Evolutionary conservation across 192 early-diverging fungal species (phyloP), one percentile per base, ranked within the genome.

Genomic region (Dimargaris verticillata): DNA sequence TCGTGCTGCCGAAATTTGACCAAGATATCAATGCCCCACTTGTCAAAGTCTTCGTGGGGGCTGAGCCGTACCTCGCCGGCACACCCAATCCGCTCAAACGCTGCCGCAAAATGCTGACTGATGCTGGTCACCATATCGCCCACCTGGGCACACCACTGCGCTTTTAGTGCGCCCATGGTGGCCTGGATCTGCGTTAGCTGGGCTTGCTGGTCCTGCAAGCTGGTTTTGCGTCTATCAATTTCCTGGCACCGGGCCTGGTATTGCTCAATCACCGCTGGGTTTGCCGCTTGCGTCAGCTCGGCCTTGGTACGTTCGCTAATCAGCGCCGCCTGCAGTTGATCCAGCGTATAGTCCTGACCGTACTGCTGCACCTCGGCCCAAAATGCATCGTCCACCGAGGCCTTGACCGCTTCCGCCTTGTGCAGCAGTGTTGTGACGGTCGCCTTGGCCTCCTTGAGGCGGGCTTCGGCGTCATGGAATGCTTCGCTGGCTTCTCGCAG

Each of bases 11-110:
- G 81, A 72, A 99, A 99, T 67, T 91, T 90, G 55, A 99, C 95
- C 7, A 81, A 70, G 60, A 98, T 96, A 61, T 99, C 88, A 51
- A 97, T 83, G 14, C 91, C 89, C 92, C 93, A 99, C 65, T 85
- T 78, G 59, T 83, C 84, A 70, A 83, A 99, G 63, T 93, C 88
- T 44, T 90, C 89, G 59, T 81, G 78, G 59, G 76, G 73, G 49
- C 74, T 71, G 3, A 86, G 59, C 38, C 68, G 67, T 3, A 92
- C 82, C 66, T 90, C 84, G 18, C 86, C 89, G 22, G 80, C 82
- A 66, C 75, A 77, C 38, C 60, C 68, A 49, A 77, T 83, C 71
- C 77, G 70, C 33, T 84, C 75, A 65, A 97, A 90, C 45, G 87
- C 81, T 3, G 66, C 66, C 3, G 79, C 74, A 62, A 95, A 95